Conservation (phyloP, 352 stramenopile genomes). For the Phytophthora cactorum region DNA sequence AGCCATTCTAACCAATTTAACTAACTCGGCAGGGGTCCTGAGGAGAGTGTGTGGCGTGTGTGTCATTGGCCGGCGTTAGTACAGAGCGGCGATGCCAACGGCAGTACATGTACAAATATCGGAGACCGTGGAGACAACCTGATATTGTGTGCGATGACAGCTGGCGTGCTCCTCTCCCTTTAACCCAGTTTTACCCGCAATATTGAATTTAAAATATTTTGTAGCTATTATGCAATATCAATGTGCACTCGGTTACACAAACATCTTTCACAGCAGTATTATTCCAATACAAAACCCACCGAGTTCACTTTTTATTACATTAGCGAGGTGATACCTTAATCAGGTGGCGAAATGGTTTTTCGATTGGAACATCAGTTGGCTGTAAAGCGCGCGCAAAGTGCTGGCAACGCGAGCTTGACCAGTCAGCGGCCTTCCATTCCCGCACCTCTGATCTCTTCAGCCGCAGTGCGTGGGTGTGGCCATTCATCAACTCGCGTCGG, state of each 20-base stretch:
- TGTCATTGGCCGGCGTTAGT: too few species aligned
- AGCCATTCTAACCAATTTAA: not conserved
- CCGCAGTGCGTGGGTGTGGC: not conserved
- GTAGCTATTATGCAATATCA: not conserved
- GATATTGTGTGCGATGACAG: conserved; percentile 12
- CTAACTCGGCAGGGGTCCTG: not conserved
- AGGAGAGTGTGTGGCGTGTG: not conserved
- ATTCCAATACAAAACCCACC: not conserved
- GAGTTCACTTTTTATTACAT: not conserved
- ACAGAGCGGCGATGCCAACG: too few species aligned
- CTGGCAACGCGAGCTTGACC: conserved; percentile 4
- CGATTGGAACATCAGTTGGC: conserved; percentile 29
- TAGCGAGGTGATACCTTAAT: not conserved
- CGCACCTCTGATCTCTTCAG: conserved; percentile 17
- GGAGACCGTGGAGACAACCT: conserved; percentile 14
- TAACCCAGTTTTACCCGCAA: not conserved
- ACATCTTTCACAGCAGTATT: not conserved
- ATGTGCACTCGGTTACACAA: not conserved
- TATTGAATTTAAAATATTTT: not conserved
- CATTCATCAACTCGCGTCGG: conserved; percentile 22
- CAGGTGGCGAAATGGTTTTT: conserved; percentile 8
- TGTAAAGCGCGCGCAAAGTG: conserved; percentile 25
- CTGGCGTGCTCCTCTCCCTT: conserved; percentile 9
- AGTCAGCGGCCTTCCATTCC: conserved; percentile 9
- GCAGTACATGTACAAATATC: conserved; percentile 11